Evolutionary conservation across 208 protist genomes (phyloP).

Genomic region (Crithidia bombi): DNA sequence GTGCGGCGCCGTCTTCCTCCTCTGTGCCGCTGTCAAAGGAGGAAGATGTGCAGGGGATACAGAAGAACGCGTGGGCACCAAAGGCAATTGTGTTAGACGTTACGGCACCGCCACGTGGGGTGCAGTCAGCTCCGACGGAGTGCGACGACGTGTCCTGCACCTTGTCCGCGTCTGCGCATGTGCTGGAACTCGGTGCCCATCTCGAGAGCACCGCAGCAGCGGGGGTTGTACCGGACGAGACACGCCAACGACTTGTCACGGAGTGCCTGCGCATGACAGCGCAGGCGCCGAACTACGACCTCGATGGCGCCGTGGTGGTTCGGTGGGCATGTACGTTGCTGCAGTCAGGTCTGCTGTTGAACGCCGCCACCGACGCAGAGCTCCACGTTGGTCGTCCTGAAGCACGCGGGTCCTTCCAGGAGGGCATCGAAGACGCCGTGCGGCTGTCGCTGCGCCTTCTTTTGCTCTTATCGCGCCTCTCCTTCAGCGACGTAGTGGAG

Average conservation of each 20-base stretch:
- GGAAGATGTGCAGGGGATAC: not conserved
- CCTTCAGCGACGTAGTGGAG: constrained; percentile 28
- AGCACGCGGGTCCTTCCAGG: not conserved
- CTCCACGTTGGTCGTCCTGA: not conserved
- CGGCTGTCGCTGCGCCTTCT: constrained; percentile 34
- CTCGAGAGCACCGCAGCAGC: not conserved
- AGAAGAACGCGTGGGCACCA: not conserved
- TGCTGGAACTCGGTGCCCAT: constrained; percentile 10
- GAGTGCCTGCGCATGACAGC: constrained; percentile 37
- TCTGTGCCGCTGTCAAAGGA: not conserved
- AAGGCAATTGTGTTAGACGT: constrained; percentile 45
- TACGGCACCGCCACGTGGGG: constrained; percentile 42
- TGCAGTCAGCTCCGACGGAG: constrained; percentile 46
- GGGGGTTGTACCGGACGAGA: not conserved
- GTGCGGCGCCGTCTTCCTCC: not conserved
- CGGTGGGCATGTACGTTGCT: constrained; percentile 33
- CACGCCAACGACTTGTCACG: constrained; percentile 20
- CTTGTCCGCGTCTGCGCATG: constrained; percentile 26
- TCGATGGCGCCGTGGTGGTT: constrained; percentile 33
- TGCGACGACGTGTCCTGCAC: constrained; percentile 43
- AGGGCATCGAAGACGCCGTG: not conserved
- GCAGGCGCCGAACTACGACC: constrained; percentile 64
- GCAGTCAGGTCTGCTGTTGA: constrained; percentile 13
- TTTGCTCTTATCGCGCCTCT: constrained; percentile 58
- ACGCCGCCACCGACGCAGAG: not conserved